Conservation (phyloP, 345 rosid species). For the Eucalyptus cloeziana region DNA sequence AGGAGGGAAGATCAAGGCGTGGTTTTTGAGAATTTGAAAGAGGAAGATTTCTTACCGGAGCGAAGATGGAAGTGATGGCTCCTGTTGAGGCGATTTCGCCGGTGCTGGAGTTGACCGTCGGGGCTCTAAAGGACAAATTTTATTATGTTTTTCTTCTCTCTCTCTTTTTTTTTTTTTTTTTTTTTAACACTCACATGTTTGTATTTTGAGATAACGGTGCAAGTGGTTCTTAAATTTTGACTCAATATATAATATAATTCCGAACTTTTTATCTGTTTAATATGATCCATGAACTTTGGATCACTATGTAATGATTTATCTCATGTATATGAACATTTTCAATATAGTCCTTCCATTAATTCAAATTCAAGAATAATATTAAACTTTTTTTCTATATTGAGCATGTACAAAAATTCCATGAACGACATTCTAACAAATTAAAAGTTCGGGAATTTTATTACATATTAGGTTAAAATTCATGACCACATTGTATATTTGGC, state of each 20-base stretch:
- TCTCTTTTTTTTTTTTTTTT: rapidly evolving
- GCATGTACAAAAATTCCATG: too few relatives aligned
- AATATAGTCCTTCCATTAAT: too few relatives aligned
- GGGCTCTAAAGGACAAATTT: neutral
- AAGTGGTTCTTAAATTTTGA: too few relatives aligned
- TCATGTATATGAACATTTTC: too few relatives aligned
- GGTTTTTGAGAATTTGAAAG: neutral
- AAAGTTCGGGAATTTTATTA: too few relatives aligned
- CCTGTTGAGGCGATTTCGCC: neutral
- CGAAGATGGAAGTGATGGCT: neutral
- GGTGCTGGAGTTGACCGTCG: neutral
- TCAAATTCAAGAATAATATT: too few relatives aligned
- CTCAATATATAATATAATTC: rapidly evolving
- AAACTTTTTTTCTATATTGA: too few relatives aligned
- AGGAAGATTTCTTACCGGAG: neutral
- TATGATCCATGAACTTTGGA: rapidly evolving
- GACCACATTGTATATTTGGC: too few relatives aligned
- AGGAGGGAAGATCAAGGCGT: neutral
- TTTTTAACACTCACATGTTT: neutral
- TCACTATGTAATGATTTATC: too few relatives aligned
- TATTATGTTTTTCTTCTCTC: neutral
- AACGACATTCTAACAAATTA: too few relatives aligned
- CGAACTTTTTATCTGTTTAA: rapidly evolving
- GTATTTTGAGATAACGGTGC: neutral
- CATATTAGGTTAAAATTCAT: too few relatives aligned